Conservation (phyloP, 2,329 filamentous ascomycete genomes). For the Diplodia corticola region DNA sequence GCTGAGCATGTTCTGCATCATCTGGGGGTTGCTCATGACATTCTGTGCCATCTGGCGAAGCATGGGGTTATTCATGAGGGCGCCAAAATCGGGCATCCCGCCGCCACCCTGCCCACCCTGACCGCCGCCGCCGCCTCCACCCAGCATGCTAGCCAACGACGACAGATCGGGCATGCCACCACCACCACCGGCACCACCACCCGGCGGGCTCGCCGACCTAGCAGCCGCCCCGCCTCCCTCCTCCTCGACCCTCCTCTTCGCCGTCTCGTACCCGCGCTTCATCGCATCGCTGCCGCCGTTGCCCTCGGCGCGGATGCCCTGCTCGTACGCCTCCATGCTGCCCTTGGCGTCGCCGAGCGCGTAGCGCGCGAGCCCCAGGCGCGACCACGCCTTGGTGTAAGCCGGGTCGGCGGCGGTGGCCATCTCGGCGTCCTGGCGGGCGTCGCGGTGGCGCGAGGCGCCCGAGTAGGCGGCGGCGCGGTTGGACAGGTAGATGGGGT, state of each 20-base stretch:
- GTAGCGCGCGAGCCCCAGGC: slow-evolving; percentile 86
- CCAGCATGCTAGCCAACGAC: slow-evolving; percentile 48
- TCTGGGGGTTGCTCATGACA: slow-evolving; percentile 93
- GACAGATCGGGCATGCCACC: slow-evolving; percentile 47
- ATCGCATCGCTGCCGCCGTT: slow-evolving; percentile 94
- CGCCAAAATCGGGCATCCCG: slow-evolving; percentile 84
- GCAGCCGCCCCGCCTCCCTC: slow-evolving; percentile 51
- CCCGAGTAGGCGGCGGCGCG: slow-evolving; percentile 91
- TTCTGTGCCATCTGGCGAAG: slow-evolving; percentile 96
- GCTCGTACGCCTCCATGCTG: slow-evolving; percentile 89
- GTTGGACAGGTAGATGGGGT: slow-evolving; percentile 97
- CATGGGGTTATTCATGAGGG: slow-evolving; percentile 97
- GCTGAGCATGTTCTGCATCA: slow-evolving; percentile 89
- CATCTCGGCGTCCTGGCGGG: slow-evolving; percentile 84
- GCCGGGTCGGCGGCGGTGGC: slow-evolving; percentile 83
- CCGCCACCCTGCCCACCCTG: slow-evolving; percentile 65
- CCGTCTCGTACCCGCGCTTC: slow-evolving; percentile 96
- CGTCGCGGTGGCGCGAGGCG: slow-evolving; percentile 78
- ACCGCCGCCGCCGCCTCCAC: slow-evolving; percentile 60
- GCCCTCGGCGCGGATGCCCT: slow-evolving; percentile 91
- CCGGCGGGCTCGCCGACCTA: slow-evolving; percentile 31
- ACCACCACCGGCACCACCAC: slow-evolving; percentile 34
- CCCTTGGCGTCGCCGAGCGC: slow-evolving; percentile 88
- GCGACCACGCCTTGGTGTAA: slow-evolving; percentile 97
- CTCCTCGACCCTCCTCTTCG: slow-evolving; percentile 82